Percentiles rank a stretch among this genome's conserved stretches.
Conservation (phyloP, 768 basidiomycete genomes). For the Xerocomellus intermedius region DNA sequence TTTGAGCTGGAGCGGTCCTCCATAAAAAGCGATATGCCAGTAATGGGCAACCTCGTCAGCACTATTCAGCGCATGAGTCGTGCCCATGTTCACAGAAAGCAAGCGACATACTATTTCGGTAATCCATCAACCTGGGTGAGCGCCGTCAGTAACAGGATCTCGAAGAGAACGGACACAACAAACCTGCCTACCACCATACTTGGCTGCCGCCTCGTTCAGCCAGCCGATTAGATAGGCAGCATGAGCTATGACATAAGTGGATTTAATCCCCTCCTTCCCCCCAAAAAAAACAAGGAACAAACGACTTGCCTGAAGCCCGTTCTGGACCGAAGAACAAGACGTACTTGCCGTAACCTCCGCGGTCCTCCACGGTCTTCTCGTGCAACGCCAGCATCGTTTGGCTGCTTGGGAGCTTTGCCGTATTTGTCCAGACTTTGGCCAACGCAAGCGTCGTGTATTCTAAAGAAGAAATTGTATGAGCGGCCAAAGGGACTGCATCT, state of each 20-base stretch:
- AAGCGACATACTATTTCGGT: too few relatives aligned
- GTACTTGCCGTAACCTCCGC: background rate
- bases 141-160: background rate
- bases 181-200: background rate
- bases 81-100: background rate
- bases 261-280: background rate
- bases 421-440: background rate
- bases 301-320: background rate
- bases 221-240: background rate
- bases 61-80: background rate
- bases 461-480: background rate
- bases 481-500: too few relatives aligned
- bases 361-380: background rate
- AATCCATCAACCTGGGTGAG: too few relatives aligned
- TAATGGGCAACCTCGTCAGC: background rate
- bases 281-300: background rate
- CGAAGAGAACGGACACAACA: background rate
- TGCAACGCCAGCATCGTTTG: background rate
- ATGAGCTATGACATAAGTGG: background rate
- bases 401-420: background rate
- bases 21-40: background rate
- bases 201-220: background rate
- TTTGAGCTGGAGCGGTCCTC: background rate
- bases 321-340: background rate
- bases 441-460: background rate